These are phyloP conservation scores for Panellus pusillus DNA, from an alignment of 768 basidiomycete species.

Conservation along the genomic window DNA sequence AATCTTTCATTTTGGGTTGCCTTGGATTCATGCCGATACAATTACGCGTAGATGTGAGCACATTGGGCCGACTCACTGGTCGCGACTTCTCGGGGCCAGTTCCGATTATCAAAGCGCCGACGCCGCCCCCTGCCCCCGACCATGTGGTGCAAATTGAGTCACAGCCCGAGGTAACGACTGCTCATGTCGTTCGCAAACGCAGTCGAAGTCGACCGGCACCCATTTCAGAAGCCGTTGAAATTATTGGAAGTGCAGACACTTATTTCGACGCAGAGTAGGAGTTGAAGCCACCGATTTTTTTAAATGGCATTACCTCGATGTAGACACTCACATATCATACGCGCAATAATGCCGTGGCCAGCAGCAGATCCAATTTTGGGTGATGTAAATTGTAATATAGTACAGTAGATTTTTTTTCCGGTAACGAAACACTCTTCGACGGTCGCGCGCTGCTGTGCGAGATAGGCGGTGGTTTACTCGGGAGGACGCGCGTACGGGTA, in stretches of 20 bases:
- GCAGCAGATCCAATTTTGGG: not conserved
- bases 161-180: conserved; percentile 4
- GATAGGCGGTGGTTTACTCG: no score
- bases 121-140: conserved; percentile 31
- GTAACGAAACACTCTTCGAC: no score
- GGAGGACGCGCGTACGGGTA: no score
- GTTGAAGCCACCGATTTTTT: not conserved
- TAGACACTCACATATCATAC: no score
- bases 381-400: not conserved
- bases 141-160: conserved; percentile 7
- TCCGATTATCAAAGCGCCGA: conserved; percentile 58
- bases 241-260: conserved; percentile 24
- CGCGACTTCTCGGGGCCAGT: conserved; percentile 83
- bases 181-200: conserved; percentile 20
- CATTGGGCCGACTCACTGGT: conserved; percentile 76
- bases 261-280: conserved; percentile 7
- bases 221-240: conserved; percentile 23
- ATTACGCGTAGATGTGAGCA: conserved; percentile 58
- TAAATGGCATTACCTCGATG: not conserved
- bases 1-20: conserved; percentile 23
- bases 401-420: no score
- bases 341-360: no score
- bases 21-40: not conserved
- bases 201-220: conserved; percentile 25
- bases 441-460: no score